These are phyloP conservation scores for Citeromyces hawaiiensis DNA, from an alignment of 1,139 yeast genomes.

Conservation along the genomic window DNA sequence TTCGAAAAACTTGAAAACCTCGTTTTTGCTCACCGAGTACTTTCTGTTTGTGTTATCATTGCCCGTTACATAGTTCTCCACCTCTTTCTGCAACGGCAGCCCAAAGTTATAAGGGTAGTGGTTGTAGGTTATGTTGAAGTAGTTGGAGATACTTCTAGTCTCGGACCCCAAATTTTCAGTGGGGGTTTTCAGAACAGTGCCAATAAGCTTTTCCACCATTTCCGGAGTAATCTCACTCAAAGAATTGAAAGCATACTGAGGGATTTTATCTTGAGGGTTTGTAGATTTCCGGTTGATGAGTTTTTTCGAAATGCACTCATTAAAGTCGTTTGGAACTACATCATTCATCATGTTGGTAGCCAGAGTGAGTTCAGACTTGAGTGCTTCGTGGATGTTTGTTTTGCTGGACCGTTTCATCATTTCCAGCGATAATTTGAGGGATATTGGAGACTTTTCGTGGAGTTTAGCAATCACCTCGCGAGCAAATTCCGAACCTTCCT, in stretches of 20 bases:
- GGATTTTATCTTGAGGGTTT: constrained; percentile 10
- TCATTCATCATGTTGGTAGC: constrained; percentile 67
- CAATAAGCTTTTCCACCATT: constrained; percentile 12
- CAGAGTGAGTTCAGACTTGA: constrained; percentile 61
- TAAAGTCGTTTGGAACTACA: constrained; percentile 49
- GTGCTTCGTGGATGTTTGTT: constrained; percentile 49
- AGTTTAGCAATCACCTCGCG: constrained; percentile 39
- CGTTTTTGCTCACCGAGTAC: constrained; percentile 54
- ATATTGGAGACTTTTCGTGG: constrained; percentile 56
- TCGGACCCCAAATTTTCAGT: constrained; percentile 3
- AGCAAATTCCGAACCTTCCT: constrained; percentile 60
- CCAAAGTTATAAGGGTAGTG: constrained; percentile 72
- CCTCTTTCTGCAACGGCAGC: constrained; percentile 55
- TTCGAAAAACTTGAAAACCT: constrained; percentile 46
- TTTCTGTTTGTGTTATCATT: constrained; percentile 48
- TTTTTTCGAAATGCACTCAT: constrained; percentile 65
- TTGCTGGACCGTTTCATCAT: constrained; percentile 51
- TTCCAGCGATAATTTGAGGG: constrained; percentile 62
- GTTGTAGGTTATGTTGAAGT: constrained; percentile 37
- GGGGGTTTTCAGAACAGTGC: constrained; percentile 1
- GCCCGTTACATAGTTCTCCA: constrained; percentile 49
- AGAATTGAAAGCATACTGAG: constrained; percentile 16
- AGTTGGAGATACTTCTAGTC: constrained; percentile 11
- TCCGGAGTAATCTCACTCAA: constrained; percentile 19
- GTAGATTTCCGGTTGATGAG: constrained; percentile 26